Base-by-base conservation (phyloP, 78 protist genomes). In the Dictyostelium brefeldianum region DNA sequence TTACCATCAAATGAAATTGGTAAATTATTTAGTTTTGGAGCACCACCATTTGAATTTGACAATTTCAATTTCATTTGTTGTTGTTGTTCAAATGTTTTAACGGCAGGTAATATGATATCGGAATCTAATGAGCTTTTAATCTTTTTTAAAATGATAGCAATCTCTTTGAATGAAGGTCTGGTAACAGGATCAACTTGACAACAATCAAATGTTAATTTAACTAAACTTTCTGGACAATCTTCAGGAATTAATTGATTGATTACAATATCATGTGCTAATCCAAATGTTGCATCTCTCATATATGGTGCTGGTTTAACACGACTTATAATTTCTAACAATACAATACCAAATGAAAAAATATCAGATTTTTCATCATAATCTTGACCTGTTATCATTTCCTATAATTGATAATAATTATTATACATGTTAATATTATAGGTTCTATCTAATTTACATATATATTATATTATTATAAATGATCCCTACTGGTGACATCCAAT, bases 401-500 rank as follows among this genome's bases (percentile, higher is more conserved):
- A 36, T 36, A n/a, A n/a, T n/a, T n/a, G n/a, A n/a, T n/a, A n/a
- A n/a, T 41, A 59, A 5, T 46, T 71, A 43, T 11, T 41, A 48
- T 67, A 25, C n/a, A 27, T 67, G 73, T 67, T 10, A 18, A 7
- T 67, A 10, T 27, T 12, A 18, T 4, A 74, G 8, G 2, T 47
- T 46, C 14, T 47, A 4, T 5, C 9, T n/a, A 43, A 54, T 18
- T 4, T 22, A 50, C n/a, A 3, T 51, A 54, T 5, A 47, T 54
- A 47, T 74, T 5, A n/a, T n/a, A n/a, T n/a, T n/a, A n/a, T n/a
- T n/a, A n/a, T n/a, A n/a, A n/a, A n/a, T n/a, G n/a, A n/a, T n/a
- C n/a, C n/a, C n/a, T n/a, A 62, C 83, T 78, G 83, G 83, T 77
- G 81, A 70, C 93, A 87, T 87, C 93, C 93, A 87, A 65, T 87